Percentiles rank a stretch among this genome's conserved stretches.
Conservation (phyloP, 352 stramenopile genomes). For the Phytophthora quininea region DNA sequence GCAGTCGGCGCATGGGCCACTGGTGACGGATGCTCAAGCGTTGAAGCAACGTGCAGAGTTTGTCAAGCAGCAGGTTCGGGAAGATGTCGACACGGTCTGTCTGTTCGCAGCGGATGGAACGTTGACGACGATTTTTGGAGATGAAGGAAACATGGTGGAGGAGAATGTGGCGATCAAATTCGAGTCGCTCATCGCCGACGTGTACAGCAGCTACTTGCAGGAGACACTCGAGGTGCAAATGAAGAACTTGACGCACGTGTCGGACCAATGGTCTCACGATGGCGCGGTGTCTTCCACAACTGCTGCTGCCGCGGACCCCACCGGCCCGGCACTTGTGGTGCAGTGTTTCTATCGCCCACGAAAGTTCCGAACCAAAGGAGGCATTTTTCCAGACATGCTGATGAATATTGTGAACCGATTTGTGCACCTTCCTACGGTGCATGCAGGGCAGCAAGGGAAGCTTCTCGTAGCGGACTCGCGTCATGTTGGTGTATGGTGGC, state of each 20-base stretch:
- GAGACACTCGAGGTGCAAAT: constrained; percentile 66
- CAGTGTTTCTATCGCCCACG: constrained; percentile 50
- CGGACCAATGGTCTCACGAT: constrained; percentile 70
- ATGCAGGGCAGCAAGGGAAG: constrained; percentile 44
- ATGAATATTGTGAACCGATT: constrained; percentile 57
- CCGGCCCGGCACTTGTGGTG: constrained; percentile 17
- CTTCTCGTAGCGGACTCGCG: constrained; percentile 62
- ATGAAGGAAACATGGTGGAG: constrained; percentile 57
- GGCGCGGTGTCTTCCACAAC: constrained; percentile 29
- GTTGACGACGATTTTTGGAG: constrained; percentile 74
- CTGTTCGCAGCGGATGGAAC: constrained; percentile 66
- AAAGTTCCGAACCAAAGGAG: constrained; percentile 68
- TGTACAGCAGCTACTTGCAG: constrained; percentile 60
- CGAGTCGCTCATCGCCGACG: constrained; percentile 61
- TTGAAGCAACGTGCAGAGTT: constrained; percentile 73
- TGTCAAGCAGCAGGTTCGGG: constrained; percentile 74
- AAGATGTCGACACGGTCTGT: constrained; percentile 76
- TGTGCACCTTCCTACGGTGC: constrained; percentile 39
- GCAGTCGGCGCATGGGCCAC: neutral
- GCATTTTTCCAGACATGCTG: constrained; percentile 61
- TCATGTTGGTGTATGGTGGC: constrained; percentile 69
- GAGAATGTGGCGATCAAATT: constrained; percentile 64
- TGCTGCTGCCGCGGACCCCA: constrained; percentile 15
- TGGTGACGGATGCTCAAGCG: constrained; percentile 21
- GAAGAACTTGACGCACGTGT: constrained; percentile 52